Conservation (phyloP, 768 basidiomycete species). For the Leccinum rimulosum region DNA sequence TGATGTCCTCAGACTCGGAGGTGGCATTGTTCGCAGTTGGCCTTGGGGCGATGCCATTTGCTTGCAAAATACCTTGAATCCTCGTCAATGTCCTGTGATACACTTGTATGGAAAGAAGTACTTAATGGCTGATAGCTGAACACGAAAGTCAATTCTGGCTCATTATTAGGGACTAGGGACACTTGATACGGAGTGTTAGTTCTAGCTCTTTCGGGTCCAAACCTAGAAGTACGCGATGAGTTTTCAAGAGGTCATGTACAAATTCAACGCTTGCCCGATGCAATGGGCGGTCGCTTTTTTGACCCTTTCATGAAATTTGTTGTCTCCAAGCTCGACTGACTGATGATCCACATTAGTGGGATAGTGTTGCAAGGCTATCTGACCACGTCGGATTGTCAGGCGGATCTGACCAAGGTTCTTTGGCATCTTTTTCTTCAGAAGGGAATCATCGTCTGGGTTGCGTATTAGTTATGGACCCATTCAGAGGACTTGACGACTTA, state of each 20-base stretch:
- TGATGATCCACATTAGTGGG: neutral
- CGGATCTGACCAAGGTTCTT: slow-evolving; percentile 18
- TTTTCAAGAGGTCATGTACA: neutral
- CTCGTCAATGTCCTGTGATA: neutral
- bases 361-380: too few species aligned
- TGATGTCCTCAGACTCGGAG: neutral
- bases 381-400: slow-evolving; percentile 6
- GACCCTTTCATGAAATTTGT: neutral
- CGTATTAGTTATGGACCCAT: neutral
- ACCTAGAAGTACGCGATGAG: neutral
- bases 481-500: neutral
- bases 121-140: neutral
- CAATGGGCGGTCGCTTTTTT: neutral
- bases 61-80: neutral
- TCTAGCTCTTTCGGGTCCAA: neutral
- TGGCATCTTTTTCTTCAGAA: slow-evolving; percentile 6
- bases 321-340: neutral
- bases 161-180: neutral
- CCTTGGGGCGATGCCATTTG: neutral
- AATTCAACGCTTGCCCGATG: neutral
- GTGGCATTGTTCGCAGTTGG: neutral
- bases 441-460: slow-evolving; percentile 20
- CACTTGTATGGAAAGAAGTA: neutral
- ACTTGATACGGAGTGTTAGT: neutral
- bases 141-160: neutral